Conservation (phyloP, 495 filamentous ascomycete genomes). For the Penicillium steckii region DNA sequence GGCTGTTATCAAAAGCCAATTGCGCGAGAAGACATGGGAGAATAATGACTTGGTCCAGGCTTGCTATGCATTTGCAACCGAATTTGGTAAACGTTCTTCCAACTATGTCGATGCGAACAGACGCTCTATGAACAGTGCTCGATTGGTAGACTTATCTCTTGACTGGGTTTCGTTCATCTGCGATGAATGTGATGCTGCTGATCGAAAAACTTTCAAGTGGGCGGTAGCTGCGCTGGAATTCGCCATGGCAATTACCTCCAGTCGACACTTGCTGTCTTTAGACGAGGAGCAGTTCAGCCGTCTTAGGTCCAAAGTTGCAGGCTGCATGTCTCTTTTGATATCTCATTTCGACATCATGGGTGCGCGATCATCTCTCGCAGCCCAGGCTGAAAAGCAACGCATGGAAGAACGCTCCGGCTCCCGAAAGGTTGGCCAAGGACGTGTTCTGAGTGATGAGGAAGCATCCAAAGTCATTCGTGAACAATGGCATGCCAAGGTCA, state of each 20-base stretch:
- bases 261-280: conserved; percentile 84
- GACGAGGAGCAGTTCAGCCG: conserved; percentile 80
- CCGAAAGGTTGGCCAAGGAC: conserved; percentile 69
- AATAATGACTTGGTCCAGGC: conserved; percentile 96
- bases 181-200: conserved; percentile 93
- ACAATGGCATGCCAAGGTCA: conserved; percentile 67
- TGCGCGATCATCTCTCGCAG: conserved; percentile 85
- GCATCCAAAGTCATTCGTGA: conserved; percentile 69
- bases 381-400: conserved; percentile 83
- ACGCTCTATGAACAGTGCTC: conserved; percentile 92
- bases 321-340: conserved; percentile 96
- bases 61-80: conserved; percentile 98
- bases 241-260: conserved; percentile 93
- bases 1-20: conserved; percentile 80
- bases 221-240: conserved; percentile 93
- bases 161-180: conserved; percentile 98
- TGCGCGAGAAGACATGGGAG: conserved; percentile 67
- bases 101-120: conserved; percentile 92
- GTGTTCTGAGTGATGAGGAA: conserved; percentile 82
- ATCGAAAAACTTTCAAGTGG: conserved; percentile 96
- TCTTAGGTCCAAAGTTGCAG: conserved; percentile 84
- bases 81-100: conserved; percentile 92
- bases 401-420: conserved; percentile 75
- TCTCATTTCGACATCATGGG: conserved; percentile 99
- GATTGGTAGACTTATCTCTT: conserved; percentile 85